Percentiles rank a stretch among this genome's conserved stretches.
Evolutionary conservation across 1,139 yeast genomes (phyloP).

Genomic region (Kodamaea sp.): DNA sequence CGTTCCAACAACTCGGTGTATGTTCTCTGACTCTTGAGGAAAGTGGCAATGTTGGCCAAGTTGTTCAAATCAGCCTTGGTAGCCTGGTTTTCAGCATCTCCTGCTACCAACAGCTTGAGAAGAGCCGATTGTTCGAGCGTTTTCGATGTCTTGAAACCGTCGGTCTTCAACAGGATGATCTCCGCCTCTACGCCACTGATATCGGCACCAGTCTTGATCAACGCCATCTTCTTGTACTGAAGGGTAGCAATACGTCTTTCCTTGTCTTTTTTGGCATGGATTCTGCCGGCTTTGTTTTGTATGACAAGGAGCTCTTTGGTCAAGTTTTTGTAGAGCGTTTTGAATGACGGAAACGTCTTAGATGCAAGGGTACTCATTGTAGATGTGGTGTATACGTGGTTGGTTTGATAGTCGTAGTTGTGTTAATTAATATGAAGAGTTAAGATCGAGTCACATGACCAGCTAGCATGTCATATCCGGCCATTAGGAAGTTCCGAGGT

Average conservation of each 20-base stretch:
- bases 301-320: constrained; percentile 49
- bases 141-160: constrained; percentile 16
- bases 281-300: constrained; percentile 42
- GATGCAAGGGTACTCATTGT: constrained; percentile 14
- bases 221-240: constrained; percentile 55
- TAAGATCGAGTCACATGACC: too few species aligned
- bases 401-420: too few species aligned
- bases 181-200: constrained; percentile 33
- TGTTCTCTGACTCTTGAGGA: constrained; percentile 69
- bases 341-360: constrained; percentile 13
- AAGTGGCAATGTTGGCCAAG: constrained; percentile 52
- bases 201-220: constrained; percentile 42
- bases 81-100: constrained; percentile 18
- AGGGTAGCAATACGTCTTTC: constrained; percentile 54
- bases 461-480: too few species aligned
- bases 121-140: constrained; percentile 20
- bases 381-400: too few species aligned
- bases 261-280: constrained; percentile 45
- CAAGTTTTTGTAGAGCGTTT: constrained; percentile 23
- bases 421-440: too few species aligned
- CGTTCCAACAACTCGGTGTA: constrained; percentile 80
- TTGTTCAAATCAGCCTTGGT: constrained; percentile 26
- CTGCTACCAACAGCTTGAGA: constrained; percentile 27
- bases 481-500: too few species aligned
- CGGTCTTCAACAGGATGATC: constrained; percentile 26